phyloP scores from a whole-genome alignment of 2,329 filamentous ascomycete species.

The Setomelanomma holmii region DNA sequence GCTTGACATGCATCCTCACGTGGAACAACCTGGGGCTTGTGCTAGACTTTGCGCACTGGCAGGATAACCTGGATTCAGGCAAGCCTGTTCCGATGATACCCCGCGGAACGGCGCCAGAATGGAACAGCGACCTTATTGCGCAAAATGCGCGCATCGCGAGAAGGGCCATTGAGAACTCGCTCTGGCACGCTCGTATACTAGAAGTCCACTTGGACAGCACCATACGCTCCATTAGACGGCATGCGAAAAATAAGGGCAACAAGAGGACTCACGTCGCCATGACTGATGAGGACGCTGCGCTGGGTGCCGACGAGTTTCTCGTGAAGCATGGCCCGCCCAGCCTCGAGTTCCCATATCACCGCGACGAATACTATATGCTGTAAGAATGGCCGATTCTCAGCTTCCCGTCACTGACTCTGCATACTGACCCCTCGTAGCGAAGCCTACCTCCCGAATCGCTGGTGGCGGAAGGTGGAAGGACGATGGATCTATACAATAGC shows the following conservation, averaged over 20 bases:
- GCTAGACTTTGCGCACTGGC: conserved; percentile 66
- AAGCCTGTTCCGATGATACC: conserved; percentile 61
- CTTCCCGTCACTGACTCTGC: no score
- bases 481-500: conserved; percentile 59
- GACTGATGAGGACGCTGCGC: conserved; percentile 53
- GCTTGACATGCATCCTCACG: conserved; percentile 62
- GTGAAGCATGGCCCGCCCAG: conserved; percentile 59
- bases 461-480: conserved; percentile 57
- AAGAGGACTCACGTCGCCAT: conserved; percentile 55
- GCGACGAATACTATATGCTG: conserved; percentile 67
- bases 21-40: conserved; percentile 64
- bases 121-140: conserved; percentile 58
- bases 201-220: conserved; percentile 59
- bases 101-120: conserved; percentile 56
- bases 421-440: conserved; percentile 41
- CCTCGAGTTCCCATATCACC: conserved; percentile 61
- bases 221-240: conserved; percentile 54
- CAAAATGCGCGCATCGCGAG: conserved; percentile 55
- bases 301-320: conserved; percentile 61
- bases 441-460: conserved; percentile 64
- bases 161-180: conserved; percentile 55
- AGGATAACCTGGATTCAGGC: conserved; percentile 58
- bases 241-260: conserved; percentile 60
- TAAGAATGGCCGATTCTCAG: conserved; percentile 8
- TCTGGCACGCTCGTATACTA: conserved; percentile 61